Evolutionary conservation across 192 early-diverging fungal species (phyloP), one percentile per base, ranked within the genome.

Genomic region (Spizellomyces punctatus): DNA sequence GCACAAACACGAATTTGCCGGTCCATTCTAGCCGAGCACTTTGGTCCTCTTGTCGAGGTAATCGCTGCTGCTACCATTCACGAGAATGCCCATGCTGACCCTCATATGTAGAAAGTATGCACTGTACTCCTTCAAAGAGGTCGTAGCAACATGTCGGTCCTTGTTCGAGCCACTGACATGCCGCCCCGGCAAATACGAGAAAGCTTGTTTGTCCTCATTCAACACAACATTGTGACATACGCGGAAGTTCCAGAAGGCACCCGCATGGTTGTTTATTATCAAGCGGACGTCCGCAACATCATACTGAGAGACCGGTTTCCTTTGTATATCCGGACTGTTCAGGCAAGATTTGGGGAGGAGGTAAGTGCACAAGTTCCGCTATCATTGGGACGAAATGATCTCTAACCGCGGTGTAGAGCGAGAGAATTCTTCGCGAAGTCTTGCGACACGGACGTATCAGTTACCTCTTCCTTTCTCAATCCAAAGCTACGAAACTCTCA

Each of bases 191-290:
- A 88, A 27, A 86, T 92, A 8, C 86, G 90, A 21, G 92, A 95
- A 75, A 80, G 82, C 36, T 81, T 98, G 17, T 86, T 91, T 12
- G 84, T 95, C 5, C 80, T 98, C 62, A 92, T 98, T 52, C 95
- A 98, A 76, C 95, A 98, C 78, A 85, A 88, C 71, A 60, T 94
- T 5, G 89, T 79, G 10, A 88, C 87, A 8, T 93, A 90, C 71
- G 88, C 91, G 6, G 89, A 90, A 69, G 54, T 77, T 5, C 63
- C 79, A 36, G 92, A 93, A 61, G 83, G 85, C 2, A 46, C 65
- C 42, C 81, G 87, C n/a, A 82, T 83, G 42, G 77, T 82, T 5
- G 87, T 88, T 8, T 92, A 89, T 79, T 98, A 95, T 72, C 79
- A 86, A 12, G 63, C 88, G 61, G 84, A 82, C 58, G 43, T 79